Conservation (phyloP, 371 early-diverging fungal genomes). For the Zopfochytrium polystomum region DNA sequence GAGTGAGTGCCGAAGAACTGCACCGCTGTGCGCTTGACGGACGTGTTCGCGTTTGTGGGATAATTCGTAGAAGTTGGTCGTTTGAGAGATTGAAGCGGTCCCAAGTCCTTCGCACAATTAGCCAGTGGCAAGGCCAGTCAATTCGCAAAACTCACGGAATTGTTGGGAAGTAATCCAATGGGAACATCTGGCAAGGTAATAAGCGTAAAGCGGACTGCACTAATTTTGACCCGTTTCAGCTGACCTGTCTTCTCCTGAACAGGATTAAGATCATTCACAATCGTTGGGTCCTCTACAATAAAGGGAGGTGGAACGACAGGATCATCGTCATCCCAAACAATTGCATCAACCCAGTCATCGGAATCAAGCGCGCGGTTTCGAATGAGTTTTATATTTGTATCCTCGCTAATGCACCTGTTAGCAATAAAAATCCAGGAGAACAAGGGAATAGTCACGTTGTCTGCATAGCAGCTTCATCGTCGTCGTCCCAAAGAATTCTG, state of each 20-base stretch:
- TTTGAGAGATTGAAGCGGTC: conserved; percentile 94
- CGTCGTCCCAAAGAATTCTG: conserved; percentile 74
- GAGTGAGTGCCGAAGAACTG: conserved; percentile 88
- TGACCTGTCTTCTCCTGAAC: too few species aligned
- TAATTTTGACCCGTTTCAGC: too few species aligned
- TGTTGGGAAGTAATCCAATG: too few species aligned
- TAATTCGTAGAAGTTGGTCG: conserved; percentile 88
- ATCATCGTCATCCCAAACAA: conserved; percentile 75
- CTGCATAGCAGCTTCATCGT: conserved; percentile 25
- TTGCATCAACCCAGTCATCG: conserved; percentile 50
- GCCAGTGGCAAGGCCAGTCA: too few species aligned
- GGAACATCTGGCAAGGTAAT: too few species aligned
- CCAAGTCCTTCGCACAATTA: too few species aligned
- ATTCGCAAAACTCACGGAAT: too few species aligned
- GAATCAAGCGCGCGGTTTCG: conserved; percentile 37
- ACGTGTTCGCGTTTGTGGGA: conserved; percentile 71
- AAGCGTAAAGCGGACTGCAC: too few species aligned
- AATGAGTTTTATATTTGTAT: conserved; percentile 6
- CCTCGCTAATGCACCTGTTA: background rate
- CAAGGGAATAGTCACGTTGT: too few species aligned
- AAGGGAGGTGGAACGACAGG: conserved; percentile 47
- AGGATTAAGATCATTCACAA: conserved; percentile 41
- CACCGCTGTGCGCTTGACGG: conserved; percentile 86
- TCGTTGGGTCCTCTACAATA: conserved; percentile 54
- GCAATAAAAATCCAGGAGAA: background rate